Evolutionary conservation across 345 rosid genomes (phyloP).

Genomic region (Aurinia saxatilis): DNA sequence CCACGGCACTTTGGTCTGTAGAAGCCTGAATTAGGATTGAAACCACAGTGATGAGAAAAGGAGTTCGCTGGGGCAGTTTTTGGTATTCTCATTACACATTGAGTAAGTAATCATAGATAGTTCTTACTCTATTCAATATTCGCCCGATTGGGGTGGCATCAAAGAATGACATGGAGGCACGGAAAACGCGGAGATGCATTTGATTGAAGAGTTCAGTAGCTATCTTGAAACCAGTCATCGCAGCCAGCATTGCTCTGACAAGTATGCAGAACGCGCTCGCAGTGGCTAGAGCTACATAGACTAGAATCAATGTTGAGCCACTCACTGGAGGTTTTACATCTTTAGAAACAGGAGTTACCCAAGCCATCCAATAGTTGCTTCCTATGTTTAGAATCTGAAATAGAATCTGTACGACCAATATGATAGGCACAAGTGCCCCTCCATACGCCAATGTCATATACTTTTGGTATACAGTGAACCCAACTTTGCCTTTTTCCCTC

Average conservation of each 20-base stretch:
- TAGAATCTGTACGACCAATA: slow-evolving; percentile 47
- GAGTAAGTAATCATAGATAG: not conserved
- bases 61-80: not conserved
- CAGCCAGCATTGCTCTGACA: slow-evolving; percentile 40
- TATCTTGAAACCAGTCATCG: slow-evolving; percentile 49
- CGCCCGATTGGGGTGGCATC: slow-evolving; percentile 72
- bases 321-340: slow-evolving; percentile 37
- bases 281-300: slow-evolving; percentile 43
- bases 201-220: slow-evolving; percentile 58
- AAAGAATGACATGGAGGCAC: slow-evolving; percentile 71
- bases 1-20: slow-evolving; percentile 70
- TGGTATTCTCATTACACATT: not conserved
- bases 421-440: slow-evolving; percentile 61
- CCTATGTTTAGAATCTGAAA: slow-evolving; percentile 64
- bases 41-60: slow-evolving; percentile 13
- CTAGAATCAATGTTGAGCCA: slow-evolving; percentile 36
- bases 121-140: slow-evolving; percentile 54
- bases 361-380: slow-evolving; percentile 85
- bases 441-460: slow-evolving; percentile 60
- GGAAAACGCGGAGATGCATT: slow-evolving; percentile 53
- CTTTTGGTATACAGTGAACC: slow-evolving; percentile 52
- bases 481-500: slow-evolving; percentile 66
- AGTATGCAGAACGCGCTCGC: slow-evolving; percentile 53
- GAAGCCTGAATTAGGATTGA: slow-evolving; percentile 49
- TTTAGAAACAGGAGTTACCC: slow-evolving; percentile 52